phyloP scores from a whole-genome alignment of 495 filamentous ascomycete species.

The Aspergillus funiculosus region DNA sequence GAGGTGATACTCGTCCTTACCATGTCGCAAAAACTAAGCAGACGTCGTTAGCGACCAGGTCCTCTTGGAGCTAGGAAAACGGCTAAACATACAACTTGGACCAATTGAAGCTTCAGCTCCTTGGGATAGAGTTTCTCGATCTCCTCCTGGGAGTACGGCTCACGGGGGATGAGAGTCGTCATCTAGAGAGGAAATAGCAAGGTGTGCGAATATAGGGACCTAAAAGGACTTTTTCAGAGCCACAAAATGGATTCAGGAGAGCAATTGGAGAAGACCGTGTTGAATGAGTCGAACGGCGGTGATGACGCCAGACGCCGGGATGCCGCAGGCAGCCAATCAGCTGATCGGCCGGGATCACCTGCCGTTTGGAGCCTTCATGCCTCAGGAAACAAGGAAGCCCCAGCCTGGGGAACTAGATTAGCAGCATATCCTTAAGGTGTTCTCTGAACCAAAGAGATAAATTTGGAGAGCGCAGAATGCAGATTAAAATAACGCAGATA shows the following conservation, averaged over 20 bases:
- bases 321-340: slow-evolving; percentile 17
- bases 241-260: not conserved
- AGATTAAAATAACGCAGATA: no score
- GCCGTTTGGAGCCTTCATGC: no score
- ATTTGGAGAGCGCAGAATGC: no score
- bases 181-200: slow-evolving; percentile 39
- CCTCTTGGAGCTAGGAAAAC: not conserved
- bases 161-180: slow-evolving; percentile 68
- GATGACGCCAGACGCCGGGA: slow-evolving; percentile 21
- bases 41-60: slow-evolving; percentile 2
- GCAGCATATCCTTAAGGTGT: no score
- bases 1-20: slow-evolving; percentile 34
- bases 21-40: slow-evolving; percentile 71
- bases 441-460: no score
- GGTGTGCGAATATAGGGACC: not conserved
- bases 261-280: not conserved
- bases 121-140: slow-evolving; percentile 75
- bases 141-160: slow-evolving; percentile 76
- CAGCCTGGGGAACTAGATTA: no score
- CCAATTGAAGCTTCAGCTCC: slow-evolving; percentile 72
- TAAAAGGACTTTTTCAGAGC: no score
- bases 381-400: no score
- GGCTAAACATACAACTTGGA: slow-evolving; percentile 64
- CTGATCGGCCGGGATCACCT: slow-evolving; percentile 4
- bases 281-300: slow-evolving; percentile 3